Evolutionary conservation across 108 stramenopile species (phyloP), one percentile per base, ranked within the genome.

Genomic region (Aurantiochytrium sp.): DNA sequence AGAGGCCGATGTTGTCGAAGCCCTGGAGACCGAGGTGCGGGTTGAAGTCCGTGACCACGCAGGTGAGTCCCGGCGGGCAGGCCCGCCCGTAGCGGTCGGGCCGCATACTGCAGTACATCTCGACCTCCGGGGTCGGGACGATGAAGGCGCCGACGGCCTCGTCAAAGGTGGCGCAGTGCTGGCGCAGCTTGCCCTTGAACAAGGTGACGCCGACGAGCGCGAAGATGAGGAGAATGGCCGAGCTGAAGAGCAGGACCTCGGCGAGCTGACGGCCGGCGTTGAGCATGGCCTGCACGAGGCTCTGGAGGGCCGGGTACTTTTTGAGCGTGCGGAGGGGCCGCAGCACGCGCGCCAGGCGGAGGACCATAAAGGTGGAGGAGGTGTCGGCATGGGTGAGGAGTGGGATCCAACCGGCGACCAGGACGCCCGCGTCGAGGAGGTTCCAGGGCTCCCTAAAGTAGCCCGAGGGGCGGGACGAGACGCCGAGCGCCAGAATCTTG

Each of bases 141-240:
- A 42, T 59, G 2, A 4, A 42, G 22, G 27, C 27, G 45, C 8
- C 36, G 31, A n/a, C 42, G 31, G 48, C 31, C 69, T 88, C 42
- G 68, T 88, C 69, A 37, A 55, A 88, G 73, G 19, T 10, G 10
- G 32, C 59, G 19, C 87, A 88, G 15, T 85, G 37, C 48, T 81
- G 68, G 27, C 89, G 85, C 55, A 89, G 36, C 42, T 36, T 48
- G 15, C 86, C 86, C 86, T 69, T 89, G 48, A 89, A 89, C 6
- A 87, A 68, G 52, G 85, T 68, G 68, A 87, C 36, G 37, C 89
- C 89, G 37, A 89, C 32, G 37, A 87, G 37, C 4, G 68, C 87
- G 50, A 89, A 89, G 4, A 89, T 50, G 54, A 87, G 41, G 42
- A 89, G 86, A 22, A 89, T 87, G 85, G 59, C 86, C 24, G 32